Conservation (phyloP, 73 alveolate genomes). For the Paramecium pentaurelia region DNA sequence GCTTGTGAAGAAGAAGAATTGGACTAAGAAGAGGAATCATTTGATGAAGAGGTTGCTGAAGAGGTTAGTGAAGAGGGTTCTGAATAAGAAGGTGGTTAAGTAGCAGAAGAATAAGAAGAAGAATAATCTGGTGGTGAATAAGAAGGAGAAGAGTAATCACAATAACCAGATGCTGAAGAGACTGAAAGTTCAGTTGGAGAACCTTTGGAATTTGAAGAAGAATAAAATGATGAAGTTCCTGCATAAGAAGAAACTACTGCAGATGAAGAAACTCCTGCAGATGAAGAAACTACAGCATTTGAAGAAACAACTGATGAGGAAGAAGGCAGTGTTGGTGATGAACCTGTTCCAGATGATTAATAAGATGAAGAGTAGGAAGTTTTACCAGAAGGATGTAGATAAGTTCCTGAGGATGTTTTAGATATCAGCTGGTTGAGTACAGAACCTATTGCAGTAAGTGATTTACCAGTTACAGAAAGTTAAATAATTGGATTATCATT, state of each 20-base stretch:
- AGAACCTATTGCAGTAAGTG: neutral
- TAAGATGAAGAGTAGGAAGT: slow-evolving; percentile 12
- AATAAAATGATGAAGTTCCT: neutral
- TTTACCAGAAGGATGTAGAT: slow-evolving; percentile 26
- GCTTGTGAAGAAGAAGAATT: slow-evolving; percentile 4
- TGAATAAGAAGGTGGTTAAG: neutral
- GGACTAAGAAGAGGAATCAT: neutral
- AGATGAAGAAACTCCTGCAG: neutral
- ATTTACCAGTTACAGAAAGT: neutral
- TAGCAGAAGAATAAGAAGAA: neutral
- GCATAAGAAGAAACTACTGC: neutral
- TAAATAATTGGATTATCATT: neutral
- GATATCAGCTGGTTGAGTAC: neutral
- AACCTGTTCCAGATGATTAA: neutral
- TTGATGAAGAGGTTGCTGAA: neutral
- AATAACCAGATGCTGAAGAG: neutral
- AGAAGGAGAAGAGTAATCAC: neutral
- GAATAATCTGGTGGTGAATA: neutral
- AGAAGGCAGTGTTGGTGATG: neutral
- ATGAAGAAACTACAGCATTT: neutral
- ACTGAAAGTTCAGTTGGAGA: neutral
- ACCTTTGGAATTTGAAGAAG: neutral
- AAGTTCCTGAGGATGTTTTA: slow-evolving; percentile 11
- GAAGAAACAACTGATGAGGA: neutral
- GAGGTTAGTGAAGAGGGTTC: neutral